Base-by-base conservation (phyloP, 2,329 filamentous ascomycete genomes). In the Samsoniella hepiali region DNA sequence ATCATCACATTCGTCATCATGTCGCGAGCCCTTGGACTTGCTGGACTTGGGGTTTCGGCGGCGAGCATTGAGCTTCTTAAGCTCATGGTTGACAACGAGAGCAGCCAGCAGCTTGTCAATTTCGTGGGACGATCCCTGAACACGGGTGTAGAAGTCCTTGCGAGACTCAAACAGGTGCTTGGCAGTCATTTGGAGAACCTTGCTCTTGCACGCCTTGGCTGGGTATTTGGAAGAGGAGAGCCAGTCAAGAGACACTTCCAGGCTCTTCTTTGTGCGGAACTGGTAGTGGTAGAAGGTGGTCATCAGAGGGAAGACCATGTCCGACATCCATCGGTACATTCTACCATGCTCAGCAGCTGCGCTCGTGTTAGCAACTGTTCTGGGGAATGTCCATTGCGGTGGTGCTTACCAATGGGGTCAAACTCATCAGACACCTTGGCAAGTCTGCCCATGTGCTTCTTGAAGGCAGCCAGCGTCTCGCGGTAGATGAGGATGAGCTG, bases 401-500 rank as follows among this genome's bases (percentile, higher is more conserved):
- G 27, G 3, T 32, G 63, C 70, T 62, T 68, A 73, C 71, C 63
- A 11, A 68, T 68, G 36, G 68, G 54, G 29, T 45, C 65, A 29
- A 68, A 65, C 34, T 71, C 70, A 31, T 68, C 68, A 27, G 59
- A 67, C 11, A 68, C 65, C 22, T 61, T 60, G 29, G 67, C 66
- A 50, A 71, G 65, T 57, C 67, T 68, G 51, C 65, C 65, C 63
- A 76, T 68, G 63, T 71, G 70, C 31, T 62, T 63, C 60, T 74
- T 72, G 64, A 72, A 73, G 9, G 70, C 69, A 22, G 67, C 64
- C 63, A 75, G 70, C 54, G 82, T 70, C 60, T 82, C 78, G 29
- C 77, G 76, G 65, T 83, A 82, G 67, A 81, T 77, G 47, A 82
- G 72, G 50, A 83, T 78, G 63, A 82, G 69, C 65, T 82, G 78